Base-by-base conservation (phyloP, 805 yeast species). In the Danielozyma ontarioensis region DNA sequence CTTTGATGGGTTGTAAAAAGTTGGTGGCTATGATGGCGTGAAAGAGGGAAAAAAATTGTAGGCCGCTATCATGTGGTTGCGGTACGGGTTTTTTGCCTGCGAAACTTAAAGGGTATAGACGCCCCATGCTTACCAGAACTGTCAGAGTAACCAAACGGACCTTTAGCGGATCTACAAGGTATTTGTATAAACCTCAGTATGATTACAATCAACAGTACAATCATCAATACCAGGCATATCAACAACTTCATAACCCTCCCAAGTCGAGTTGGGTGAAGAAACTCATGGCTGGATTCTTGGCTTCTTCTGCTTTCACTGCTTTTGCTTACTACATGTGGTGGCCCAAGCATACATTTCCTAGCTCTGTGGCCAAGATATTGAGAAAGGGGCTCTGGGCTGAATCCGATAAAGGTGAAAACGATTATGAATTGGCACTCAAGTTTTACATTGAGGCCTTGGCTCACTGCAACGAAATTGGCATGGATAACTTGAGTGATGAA, bases 311-410 rank as follows among this genome's bases (percentile, higher is more conserved):
- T 2, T 19, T 48, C 7, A 36, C 50, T 1, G 55, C 58, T 2
- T 50, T 44, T 29, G 56, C 55, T 5, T 69, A 64, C 47, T 62
- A 63, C 56, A 41, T 66, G 37, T 74, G 65, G 52, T 78, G 83
- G 81, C 85, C 86, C 4, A 74, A 74, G 37, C 83, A 79, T 46
- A 76, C 82, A 2, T 80, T 77, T 45, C 85, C 93, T 0, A 57
- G 68, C 1, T 57, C 75, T 3, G 95, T 87, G 8, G 93, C 95
- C 17, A 74, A 69, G 33, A 65, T 74, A 17, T 59, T 90, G 41
- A 67, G 95, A 25, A 74, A 78, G 46, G 97, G 83, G 0, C 62
- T 89, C 4, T 78, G 89, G 83, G 89, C 90, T 2, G 96, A 90
- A 54, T 70, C 82, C 29, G 82, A 80, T 31, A 78, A 77, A 46